Conservation (phyloP, 1,284 basidiomycete species). For the Apiotrichum akiyoshidainum region DNA sequence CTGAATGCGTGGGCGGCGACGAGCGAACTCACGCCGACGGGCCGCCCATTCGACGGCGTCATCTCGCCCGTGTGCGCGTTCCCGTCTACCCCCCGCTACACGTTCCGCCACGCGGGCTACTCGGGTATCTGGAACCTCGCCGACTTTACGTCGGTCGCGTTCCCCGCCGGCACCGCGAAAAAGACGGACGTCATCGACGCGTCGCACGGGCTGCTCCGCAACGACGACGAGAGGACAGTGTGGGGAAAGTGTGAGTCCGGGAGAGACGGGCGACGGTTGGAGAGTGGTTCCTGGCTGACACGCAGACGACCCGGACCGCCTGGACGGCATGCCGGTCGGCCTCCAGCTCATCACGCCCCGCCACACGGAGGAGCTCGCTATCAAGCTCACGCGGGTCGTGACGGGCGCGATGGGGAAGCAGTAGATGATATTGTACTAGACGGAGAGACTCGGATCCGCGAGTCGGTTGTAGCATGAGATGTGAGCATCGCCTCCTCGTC, state of each 20-base stretch:
- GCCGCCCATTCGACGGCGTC: constrained; percentile 11
- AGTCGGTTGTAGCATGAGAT: too few relatives aligned
- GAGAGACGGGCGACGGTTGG: too few relatives aligned
- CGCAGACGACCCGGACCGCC: constrained; percentile 59
- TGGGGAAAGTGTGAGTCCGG: constrained; percentile 57
- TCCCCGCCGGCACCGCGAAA: constrained; percentile 62
- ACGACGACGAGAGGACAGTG: constrained; percentile 52
- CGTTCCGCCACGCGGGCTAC: constrained; percentile 5
- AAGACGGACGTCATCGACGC: constrained; percentile 52
- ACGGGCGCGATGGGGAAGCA: constrained; percentile 44
- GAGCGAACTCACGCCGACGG: not conserved
- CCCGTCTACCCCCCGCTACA: constrained; percentile 6
- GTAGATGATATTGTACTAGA: not conserved
- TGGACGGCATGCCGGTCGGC: constrained; percentile 60
- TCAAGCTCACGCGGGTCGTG: constrained; percentile 23
- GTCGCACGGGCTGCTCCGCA: constrained; percentile 52
- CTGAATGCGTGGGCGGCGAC: constrained; percentile 7
- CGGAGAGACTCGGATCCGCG: too few relatives aligned
- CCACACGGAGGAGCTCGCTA: constrained; percentile 51
- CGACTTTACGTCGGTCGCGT: constrained; percentile 61
- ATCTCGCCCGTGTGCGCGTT: constrained; percentile 7
- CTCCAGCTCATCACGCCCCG: constrained; percentile 65
- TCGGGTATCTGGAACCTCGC: constrained; percentile 20
- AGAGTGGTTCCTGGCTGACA: too few relatives aligned
- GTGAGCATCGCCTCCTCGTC: too few relatives aligned